Evolutionary conservation across 352 stramenopile species (phyloP).

Genomic region (Phytopythium mirpurense): DNA sequence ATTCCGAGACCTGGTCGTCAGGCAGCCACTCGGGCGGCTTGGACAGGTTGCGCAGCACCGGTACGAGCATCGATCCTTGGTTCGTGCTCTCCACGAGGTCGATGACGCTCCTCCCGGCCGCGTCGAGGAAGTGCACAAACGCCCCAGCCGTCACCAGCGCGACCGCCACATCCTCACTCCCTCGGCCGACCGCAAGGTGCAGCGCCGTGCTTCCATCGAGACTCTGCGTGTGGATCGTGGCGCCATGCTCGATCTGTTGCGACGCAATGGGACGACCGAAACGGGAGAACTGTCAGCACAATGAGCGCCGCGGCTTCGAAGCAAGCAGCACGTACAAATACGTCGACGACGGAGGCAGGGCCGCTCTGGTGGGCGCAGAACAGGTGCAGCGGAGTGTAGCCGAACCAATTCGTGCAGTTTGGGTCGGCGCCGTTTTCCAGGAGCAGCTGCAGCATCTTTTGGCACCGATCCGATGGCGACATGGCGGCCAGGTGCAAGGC

Average conservation of each 20-base stretch:
- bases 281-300: not conserved
- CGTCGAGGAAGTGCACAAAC: constrained; percentile 74
- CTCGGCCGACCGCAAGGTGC: constrained; percentile 71
- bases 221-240: constrained; percentile 74
- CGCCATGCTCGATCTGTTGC: constrained; percentile 69
- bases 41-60: constrained; percentile 73
- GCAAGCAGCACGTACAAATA: constrained; percentile 48
- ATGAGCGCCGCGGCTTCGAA: not conserved
- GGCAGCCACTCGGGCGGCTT: constrained; percentile 51
- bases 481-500: constrained; percentile 81
- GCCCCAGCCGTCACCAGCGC: constrained; percentile 68
- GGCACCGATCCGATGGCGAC: constrained; percentile 68
- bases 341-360: constrained; percentile 59
- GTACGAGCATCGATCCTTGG: constrained; percentile 75
- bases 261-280: too few relatives aligned
- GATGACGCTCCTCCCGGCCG: constrained; percentile 77
- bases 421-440: constrained; percentile 77
- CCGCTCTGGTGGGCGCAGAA: constrained; percentile 80
- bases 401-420: constrained; percentile 80
- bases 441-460: constrained; percentile 79
- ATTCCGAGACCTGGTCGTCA: constrained; percentile 69
- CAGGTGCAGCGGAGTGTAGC: constrained; percentile 81
- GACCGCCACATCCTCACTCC: constrained; percentile 66
- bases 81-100: constrained; percentile 79
- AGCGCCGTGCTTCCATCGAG: constrained; percentile 81